Evolutionary conservation across 768 basidiomycete genomes (phyloP), one percentile per base, ranked within the genome.

Genomic region (Crepidotus variabilis): DNA sequence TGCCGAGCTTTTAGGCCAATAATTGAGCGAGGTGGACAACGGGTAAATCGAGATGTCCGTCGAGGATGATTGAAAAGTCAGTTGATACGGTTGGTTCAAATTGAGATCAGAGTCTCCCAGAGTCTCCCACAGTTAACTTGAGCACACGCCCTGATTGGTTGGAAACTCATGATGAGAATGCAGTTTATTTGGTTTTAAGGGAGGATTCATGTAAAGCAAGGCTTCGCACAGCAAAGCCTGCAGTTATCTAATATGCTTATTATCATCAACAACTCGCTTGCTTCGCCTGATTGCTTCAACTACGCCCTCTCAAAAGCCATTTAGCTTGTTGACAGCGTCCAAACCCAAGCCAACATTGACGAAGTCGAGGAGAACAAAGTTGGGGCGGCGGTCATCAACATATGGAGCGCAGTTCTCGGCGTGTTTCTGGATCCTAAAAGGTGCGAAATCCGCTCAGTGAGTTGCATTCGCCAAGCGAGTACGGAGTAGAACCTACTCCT

Each of bases 291-390:
- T 46, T 46, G 21, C 47, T 14, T 49, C 22, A 18, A 49, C 21
- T 18, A 22, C 20, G 5, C 24, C n/a, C 16, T 46, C 16, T 18
- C 36, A 57, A 51, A 76, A 68, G 0, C 77, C 78, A 58, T 83
- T 82, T 39, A 83, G 66, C 47, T 63, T 62, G 50, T 77, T 71
- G 6, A 73, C 80, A 0, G 79, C 79, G 18, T 67, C 54, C 39
- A 74, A 56, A 0, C 70, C 80, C 14, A 77, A 58, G 5, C 81
- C 81, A 13, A 77, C 58, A 60, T 81, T 73, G 47, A 82, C 77
- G 47, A 67, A 83, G 66, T 82, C 82, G 18, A 82, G 69, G 36
- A 82, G 64, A 23, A 83, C 71, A 61, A 82, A 82, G 59, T 76
- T 77, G 4, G 82, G 81, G 5, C 73, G 70, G 28, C 72, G 71